These are phyloP conservation scores for Cyclotella choctawhatcheeana DNA, from an alignment of 108 stramenopile genomes.

Conservation along the genomic window DNA sequence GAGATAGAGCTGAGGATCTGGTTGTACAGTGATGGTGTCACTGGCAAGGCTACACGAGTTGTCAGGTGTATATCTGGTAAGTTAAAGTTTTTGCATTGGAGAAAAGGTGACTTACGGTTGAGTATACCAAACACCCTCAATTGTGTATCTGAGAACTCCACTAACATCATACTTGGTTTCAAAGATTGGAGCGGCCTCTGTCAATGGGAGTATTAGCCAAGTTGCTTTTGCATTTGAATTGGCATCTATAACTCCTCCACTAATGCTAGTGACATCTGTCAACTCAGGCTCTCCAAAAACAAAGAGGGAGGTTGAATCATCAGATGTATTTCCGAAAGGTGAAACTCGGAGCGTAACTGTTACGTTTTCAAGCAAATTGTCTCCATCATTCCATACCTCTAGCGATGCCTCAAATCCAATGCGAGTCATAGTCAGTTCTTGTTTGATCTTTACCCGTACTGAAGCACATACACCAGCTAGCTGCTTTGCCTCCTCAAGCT, in stretches of 20 bases:
- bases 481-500: conserved; percentile 33
- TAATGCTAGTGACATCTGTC: conserved; percentile 21
- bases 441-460: conserved; percentile 31
- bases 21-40: conserved; percentile 37
- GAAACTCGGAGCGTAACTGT: conserved; percentile 28
- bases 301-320: conserved; percentile 34
- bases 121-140: conserved; percentile 29
- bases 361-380: conserved; percentile 22
- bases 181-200: conserved; percentile 40
- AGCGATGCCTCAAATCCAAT: conserved; percentile 41
- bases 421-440: conserved; percentile 38
- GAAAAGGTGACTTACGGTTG: too few relatives aligned
- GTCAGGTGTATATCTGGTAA: too few relatives aligned
- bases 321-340: conserved; percentile 29
- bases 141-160: conserved; percentile 32
- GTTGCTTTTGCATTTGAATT: conserved; percentile 18
- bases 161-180: conserved; percentile 40
- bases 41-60: conserved; percentile 22
- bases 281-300: conserved; percentile 34
- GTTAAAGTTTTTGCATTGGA: too few relatives aligned
- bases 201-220: conserved; percentile 40
- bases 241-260: conserved; percentile 29
- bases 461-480: conserved; percentile 43
- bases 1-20: conserved; percentile 42
- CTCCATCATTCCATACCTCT: conserved; percentile 31